A percentile compares a stretch with the other conserved stretches of the same genome.
Evolutionary conservation across 495 filamentous ascomycete genomes (phyloP).

Genomic region (Annulohypoxylon maeteangense): DNA sequence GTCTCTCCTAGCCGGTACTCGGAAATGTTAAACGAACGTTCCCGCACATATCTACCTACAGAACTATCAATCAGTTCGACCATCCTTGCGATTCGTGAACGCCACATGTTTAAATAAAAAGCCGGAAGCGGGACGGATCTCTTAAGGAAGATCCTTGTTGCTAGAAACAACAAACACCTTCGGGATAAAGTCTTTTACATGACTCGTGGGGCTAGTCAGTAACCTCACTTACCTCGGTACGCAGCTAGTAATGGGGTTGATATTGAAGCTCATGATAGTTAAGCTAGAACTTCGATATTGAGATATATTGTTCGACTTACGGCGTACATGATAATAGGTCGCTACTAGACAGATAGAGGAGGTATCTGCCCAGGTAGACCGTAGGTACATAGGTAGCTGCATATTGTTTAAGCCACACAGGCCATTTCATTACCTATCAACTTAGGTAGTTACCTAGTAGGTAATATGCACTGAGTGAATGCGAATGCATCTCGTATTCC

Average conservation of each 20-base stretch:
- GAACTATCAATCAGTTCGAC: slow-evolving; percentile 15
- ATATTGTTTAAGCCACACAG: not conserved
- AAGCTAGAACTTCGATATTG: not conserved
- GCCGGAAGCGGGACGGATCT: slow-evolving; percentile 34
- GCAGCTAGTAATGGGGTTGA: not conserved
- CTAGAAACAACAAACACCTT: slow-evolving; percentile 2
- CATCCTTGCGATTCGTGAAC: slow-evolving; percentile 27
- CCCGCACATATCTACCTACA: too few species aligned
- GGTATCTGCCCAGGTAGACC: too few species aligned
- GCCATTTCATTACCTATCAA: not conserved
- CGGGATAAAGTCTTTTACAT: not conserved
- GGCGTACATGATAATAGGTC: not conserved
- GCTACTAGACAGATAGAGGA: too few species aligned
- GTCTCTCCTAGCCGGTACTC: slow-evolving; percentile 26
- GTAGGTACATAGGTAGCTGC: not conserved
- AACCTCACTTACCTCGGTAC: not conserved
- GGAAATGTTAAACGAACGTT: slow-evolving; percentile 8
- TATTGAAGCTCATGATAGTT: not conserved
- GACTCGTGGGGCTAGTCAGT: not conserved
- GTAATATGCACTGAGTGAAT: too few species aligned
- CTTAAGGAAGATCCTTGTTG: slow-evolving; percentile 21
- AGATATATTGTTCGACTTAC: not conserved
- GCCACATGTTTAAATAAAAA: slow-evolving; percentile 14
- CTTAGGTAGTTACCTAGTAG: not conserved
- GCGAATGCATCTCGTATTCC: not conserved